Evolutionary conservation across 495 filamentous ascomycete genomes (phyloP).

Genomic region (Zalerion maritima): DNA sequence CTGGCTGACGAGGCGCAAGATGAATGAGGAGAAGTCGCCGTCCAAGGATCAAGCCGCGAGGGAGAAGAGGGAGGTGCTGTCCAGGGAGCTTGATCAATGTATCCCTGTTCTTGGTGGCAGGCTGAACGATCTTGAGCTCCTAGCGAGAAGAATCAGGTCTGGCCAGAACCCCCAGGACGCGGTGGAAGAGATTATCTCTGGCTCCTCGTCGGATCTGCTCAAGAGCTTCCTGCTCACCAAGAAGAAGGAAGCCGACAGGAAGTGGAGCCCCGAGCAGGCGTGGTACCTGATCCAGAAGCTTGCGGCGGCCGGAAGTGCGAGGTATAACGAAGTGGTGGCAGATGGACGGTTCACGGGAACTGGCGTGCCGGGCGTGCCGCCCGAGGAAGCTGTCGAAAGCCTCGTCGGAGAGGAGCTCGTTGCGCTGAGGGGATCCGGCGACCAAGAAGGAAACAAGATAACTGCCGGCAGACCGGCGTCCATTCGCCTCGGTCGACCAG

Average conservation of each 20-base stretch:
- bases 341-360: constrained; percentile 52
- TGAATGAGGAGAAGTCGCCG: neutral
- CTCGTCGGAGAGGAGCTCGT: constrained; percentile 84
- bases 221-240: constrained; percentile 72
- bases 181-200: constrained; percentile 78
- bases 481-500: constrained; percentile 71
- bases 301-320: constrained; percentile 41
- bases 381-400: constrained; percentile 56
- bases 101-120: constrained; percentile 76
- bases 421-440: no score
- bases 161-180: constrained; percentile 77
- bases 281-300: constrained; percentile 76
- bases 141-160: constrained; percentile 76
- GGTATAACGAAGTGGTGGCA: constrained; percentile 74
- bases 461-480: constrained; percentile 56
- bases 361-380: constrained; percentile 20
- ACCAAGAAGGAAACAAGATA: no score
- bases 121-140: constrained; percentile 84
- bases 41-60: constrained; percentile 6
- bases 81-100: constrained; percentile 58
- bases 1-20: constrained; percentile 4
- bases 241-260: constrained; percentile 29
- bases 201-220: constrained; percentile 75
- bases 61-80: constrained; percentile 27
- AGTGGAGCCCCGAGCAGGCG: constrained; percentile 73